Conservation (phyloP, 306 rosid genomes). For the Ziziphus jujuba region DNA sequence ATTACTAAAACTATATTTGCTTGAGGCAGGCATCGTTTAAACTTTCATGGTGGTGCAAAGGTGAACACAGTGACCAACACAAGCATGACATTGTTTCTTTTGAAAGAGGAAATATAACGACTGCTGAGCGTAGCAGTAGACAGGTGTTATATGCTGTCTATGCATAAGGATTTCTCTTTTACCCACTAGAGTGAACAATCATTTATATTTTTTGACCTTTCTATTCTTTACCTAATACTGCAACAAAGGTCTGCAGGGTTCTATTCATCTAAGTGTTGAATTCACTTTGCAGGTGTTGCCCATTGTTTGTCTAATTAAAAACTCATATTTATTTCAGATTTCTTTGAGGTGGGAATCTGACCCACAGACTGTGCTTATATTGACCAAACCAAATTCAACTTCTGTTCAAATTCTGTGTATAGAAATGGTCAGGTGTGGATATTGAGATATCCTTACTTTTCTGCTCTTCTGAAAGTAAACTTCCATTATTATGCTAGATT, state of each 20-base stretch:
- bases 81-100: slow-evolving; percentile 93
- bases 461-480: slow-evolving; percentile 13
- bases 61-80: slow-evolving; percentile 80
- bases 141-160: slow-evolving; percentile 57
- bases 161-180: slow-evolving; percentile 24
- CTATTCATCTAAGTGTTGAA: background rate
- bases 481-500: background rate
- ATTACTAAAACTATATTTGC: slow-evolving; percentile 14
- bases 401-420: slow-evolving; percentile 80
- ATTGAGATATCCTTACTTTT: slow-evolving; percentile 20
- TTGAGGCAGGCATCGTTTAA: slow-evolving; percentile 78
- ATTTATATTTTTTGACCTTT: slow-evolving; percentile 9
- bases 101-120: slow-evolving; percentile 91
- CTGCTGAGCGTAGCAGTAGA: slow-evolving; percentile 95
- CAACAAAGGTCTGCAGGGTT: slow-evolving; percentile 11
- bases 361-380: slow-evolving; percentile 86
- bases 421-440: slow-evolving; percentile 83
- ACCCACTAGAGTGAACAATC: background rate
- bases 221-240: slow-evolving; percentile 2
- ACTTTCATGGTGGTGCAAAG: slow-evolving; percentile 89
- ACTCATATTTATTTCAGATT: slow-evolving; percentile 62
- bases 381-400: slow-evolving; percentile 88
- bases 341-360: slow-evolving; percentile 91
- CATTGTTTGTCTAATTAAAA: slow-evolving; percentile 37
- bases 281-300: slow-evolving; percentile 14